phyloP scores from a whole-genome alignment of 2,329 filamentous ascomycete species.

The Ophiosphaerella herpotricha region DNA sequence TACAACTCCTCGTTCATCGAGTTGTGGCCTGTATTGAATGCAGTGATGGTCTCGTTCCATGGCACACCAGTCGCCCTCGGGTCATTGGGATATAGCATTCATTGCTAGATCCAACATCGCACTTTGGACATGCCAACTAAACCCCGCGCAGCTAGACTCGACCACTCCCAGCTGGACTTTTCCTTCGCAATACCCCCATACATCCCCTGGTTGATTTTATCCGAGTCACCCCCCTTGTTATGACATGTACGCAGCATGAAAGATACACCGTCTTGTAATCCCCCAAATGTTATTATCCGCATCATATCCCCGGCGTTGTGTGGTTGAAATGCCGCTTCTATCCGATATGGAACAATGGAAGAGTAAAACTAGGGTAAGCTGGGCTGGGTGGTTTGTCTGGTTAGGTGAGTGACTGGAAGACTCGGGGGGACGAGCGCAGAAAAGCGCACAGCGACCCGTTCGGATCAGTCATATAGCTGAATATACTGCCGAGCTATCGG shows the following conservation, averaged over 20 bases:
- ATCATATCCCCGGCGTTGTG: conserved; percentile 50
- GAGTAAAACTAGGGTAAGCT: conserved; percentile 26
- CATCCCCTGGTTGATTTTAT: conserved; percentile 13
- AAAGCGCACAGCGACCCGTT: conserved; percentile 11
- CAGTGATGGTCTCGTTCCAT: conserved; percentile 7
- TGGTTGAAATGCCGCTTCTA: conserved; percentile 33
- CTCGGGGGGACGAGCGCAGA: conserved; percentile 15
- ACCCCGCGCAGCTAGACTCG: conserved; percentile 16
- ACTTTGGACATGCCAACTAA: conserved; percentile 22
- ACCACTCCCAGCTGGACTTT: background rate
- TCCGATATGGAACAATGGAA: conserved; percentile 21
- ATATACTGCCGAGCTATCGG: conserved; percentile 28
- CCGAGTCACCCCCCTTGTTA: conserved; percentile 35
- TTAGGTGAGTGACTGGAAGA: conserved; percentile 16
- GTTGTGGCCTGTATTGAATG: conserved; percentile 6
- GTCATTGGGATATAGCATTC: conserved; percentile 20
- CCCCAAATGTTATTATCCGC: conserved; percentile 39
- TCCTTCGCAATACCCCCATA: conserved; percentile 30
- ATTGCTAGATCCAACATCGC: conserved; percentile 32
- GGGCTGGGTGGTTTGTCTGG: conserved; percentile 23
- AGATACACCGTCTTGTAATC: conserved; percentile 51
- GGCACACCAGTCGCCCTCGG: conserved; percentile 14
- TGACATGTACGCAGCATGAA: conserved; percentile 45
- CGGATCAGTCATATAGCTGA: conserved; percentile 30
- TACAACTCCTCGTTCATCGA: conserved; percentile 11